Base-by-base conservation (phyloP, 1,284 basidiomycete genomes). In the Meripilus lineatus region DNA sequence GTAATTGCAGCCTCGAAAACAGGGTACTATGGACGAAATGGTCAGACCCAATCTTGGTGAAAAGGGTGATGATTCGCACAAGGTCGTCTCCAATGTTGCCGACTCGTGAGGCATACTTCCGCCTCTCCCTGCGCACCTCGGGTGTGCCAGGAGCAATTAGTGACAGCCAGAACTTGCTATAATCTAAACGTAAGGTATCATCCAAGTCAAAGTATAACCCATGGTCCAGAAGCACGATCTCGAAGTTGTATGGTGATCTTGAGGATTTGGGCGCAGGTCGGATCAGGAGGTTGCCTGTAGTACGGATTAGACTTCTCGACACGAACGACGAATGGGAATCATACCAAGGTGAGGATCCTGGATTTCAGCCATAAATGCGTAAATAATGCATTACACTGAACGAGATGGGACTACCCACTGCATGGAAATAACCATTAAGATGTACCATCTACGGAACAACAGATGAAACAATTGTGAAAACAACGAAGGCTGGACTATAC, bases 181-280 rank as follows among this genome's bases (percentile, higher is more conserved):
- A 89, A 59, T 89, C 86, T 40, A 89, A 74, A 21, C 93, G 80
- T 2, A 96, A 69, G 21, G 81, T 72, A 21, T 79, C 68, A 42
- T 90, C 83, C 2, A 97, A 70, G 60, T 95, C 93, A 55, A 97
- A 96, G 64, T 96, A 97, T 15, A 92, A 68, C 2, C 89, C 93
- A 52, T 96, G 93, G 58, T 97, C 93, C 44, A 97, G 69, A 1
- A 96, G 73, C 17, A 91, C 92, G 39, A 96, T 86, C 60, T 98
- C 94, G 58, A 97, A 97, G 63, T 95, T 95, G 67, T 89, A 89
- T 0, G 90, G 89, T 4, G 89, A 93, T 44, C 72, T 72, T 1
- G 90, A 89, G 2, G 50, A 54, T 8, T 59, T 51, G 1, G 79
- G 74, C 6, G 84, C 77, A 1, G 87, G 82, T 45, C 93, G 82